Evolutionary conservation across 2,329 filamentous ascomycete genomes (phyloP).

Genomic region (Fusarium sp.): DNA sequence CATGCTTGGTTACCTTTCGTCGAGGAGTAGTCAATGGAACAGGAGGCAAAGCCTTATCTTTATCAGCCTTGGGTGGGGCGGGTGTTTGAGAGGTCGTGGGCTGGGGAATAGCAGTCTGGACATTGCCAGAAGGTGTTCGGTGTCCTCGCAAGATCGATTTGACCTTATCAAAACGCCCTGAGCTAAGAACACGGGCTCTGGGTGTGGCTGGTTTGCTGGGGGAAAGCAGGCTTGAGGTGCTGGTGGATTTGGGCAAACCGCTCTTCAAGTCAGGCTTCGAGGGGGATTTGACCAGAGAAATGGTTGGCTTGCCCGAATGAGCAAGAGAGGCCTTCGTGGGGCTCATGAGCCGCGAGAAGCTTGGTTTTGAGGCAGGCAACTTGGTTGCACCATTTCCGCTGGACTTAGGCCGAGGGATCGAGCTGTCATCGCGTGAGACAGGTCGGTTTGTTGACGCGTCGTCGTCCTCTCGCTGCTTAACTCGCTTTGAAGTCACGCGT

Average conservation of each 20-base stretch:
- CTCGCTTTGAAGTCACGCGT: slow-evolving; percentile 71
- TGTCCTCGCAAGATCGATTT: slow-evolving; percentile 67
- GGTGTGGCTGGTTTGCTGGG: slow-evolving; percentile 49
- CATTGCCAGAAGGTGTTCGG: slow-evolving; percentile 50
- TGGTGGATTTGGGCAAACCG: slow-evolving; percentile 63
- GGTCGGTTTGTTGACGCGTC: slow-evolving; percentile 76
- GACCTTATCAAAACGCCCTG: slow-evolving; percentile 64
- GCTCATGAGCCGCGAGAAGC: slow-evolving; percentile 72
- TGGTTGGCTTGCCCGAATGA: slow-evolving; percentile 44
- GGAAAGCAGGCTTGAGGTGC: slow-evolving; percentile 56
- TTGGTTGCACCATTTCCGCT: slow-evolving; percentile 38
- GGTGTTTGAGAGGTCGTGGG: slow-evolving; percentile 61
- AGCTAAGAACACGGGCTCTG: slow-evolving; percentile 57
- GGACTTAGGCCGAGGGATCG: slow-evolving; percentile 61
- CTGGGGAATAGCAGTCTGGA: slow-evolving; percentile 61
- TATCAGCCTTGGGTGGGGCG: slow-evolving; percentile 58
- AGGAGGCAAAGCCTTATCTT: slow-evolving; percentile 65
- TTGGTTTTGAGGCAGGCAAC: slow-evolving; percentile 58
- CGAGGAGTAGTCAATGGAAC: slow-evolving; percentile 73
- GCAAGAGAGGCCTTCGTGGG: slow-evolving; percentile 79
- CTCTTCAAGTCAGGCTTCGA: slow-evolving; percentile 58
- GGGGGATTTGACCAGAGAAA: slow-evolving; percentile 52
- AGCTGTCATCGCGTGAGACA: slow-evolving; percentile 61
- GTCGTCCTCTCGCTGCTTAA: slow-evolving; percentile 73
- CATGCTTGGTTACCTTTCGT: slow-evolving; percentile 74